Evolutionary conservation across 495 filamentous ascomycete genomes (phyloP).

Genomic region (Talaromyces thailandensis): DNA sequence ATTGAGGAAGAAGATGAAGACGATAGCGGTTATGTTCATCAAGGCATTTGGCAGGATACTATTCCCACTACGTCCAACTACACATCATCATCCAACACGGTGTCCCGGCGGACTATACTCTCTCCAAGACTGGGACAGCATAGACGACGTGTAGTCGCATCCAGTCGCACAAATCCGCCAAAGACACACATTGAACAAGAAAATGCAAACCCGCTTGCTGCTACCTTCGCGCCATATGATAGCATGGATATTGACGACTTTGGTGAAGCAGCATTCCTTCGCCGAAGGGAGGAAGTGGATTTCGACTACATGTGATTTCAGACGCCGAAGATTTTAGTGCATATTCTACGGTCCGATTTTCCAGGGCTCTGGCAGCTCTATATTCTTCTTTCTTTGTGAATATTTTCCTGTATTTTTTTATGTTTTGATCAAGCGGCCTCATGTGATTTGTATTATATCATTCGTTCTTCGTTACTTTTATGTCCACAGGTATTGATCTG

Average conservation of each 20-base stretch:
- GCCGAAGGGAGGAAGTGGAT: constrained; percentile 36
- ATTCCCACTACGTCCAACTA: not conserved
- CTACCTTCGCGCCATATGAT: constrained; percentile 15
- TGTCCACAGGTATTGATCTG: not conserved
- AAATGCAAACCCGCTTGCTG: constrained; percentile 6
- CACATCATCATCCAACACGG: not conserved
- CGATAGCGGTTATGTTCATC: not conserved
- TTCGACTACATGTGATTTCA: constrained; percentile 15
- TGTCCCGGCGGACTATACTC: constrained; percentile 22
- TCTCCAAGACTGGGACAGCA: constrained; percentile 23
- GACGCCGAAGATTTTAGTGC: constrained; percentile 1
- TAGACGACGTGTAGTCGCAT: constrained; percentile 17
- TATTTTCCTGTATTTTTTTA: not conserved
- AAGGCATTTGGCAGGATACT: constrained; percentile 7
- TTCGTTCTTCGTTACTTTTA: not conserved
- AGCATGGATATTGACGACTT: constrained; percentile 34
- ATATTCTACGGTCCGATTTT: not conserved
- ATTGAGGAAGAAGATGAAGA: constrained; percentile 11
- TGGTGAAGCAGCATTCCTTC: constrained; percentile 34
- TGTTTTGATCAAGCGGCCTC: not conserved
- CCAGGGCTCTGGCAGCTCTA: constrained; percentile 12
- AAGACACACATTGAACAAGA: constrained; percentile 4
- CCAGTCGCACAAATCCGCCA: not conserved
- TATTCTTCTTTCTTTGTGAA: constrained; percentile 2
- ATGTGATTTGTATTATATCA: not conserved